Percentiles rank a stretch among this genome's conserved stretches.
Conservation (phyloP, 192 early-diverging fungal species). For the Coemansia aciculifera region DNA sequence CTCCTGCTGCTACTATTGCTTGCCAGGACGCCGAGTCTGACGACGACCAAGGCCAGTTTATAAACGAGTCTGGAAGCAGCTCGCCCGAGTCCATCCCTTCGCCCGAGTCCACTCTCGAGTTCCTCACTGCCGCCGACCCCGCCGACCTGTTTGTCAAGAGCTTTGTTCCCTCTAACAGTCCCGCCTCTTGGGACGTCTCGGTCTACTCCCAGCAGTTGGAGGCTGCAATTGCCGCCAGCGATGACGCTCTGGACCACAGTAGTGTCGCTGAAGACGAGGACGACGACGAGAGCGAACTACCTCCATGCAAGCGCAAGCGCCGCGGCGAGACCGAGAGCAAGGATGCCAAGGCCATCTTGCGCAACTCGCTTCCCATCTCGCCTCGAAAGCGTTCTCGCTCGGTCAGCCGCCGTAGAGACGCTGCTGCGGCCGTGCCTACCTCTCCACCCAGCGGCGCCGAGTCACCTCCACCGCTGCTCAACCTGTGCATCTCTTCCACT, state of each 20-base stretch:
- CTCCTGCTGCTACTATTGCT: not conserved
- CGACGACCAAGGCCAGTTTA: conserved; percentile 30
- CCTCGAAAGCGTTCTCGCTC: conserved; percentile 55
- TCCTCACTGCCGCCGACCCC: conserved; percentile 27
- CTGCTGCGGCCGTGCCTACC: conserved; percentile 32
- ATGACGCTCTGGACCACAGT: not conserved
- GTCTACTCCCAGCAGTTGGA: conserved; percentile 2
- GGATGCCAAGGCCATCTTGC: conserved; percentile 33
- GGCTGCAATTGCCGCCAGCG: not conserved
- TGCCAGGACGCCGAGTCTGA: conserved; percentile 15
- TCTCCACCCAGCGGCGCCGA: conserved; percentile 8
- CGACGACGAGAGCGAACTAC: conserved; percentile 30
- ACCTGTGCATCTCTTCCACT: conserved; percentile 7
- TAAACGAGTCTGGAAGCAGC: conserved; percentile 27
- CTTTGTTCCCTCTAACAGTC: conserved; percentile 23
- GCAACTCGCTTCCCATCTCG: conserved; percentile 33
- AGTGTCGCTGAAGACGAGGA: conserved; percentile 2
- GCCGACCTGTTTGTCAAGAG: conserved; percentile 42
- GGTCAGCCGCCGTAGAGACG: conserved; percentile 16
- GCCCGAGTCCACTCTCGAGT: conserved; percentile 36
- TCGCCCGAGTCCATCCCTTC: conserved; percentile 37
- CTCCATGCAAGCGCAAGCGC: conserved; percentile 54
- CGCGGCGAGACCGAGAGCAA: conserved; percentile 32
- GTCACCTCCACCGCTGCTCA: conserved; percentile 13
- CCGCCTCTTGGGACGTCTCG: conserved; percentile 22